These are phyloP conservation scores for Pezizomycotina sp. DNA, from an alignment of 2,329 filamentous ascomycete genomes.

Conservation along the genomic window DNA sequence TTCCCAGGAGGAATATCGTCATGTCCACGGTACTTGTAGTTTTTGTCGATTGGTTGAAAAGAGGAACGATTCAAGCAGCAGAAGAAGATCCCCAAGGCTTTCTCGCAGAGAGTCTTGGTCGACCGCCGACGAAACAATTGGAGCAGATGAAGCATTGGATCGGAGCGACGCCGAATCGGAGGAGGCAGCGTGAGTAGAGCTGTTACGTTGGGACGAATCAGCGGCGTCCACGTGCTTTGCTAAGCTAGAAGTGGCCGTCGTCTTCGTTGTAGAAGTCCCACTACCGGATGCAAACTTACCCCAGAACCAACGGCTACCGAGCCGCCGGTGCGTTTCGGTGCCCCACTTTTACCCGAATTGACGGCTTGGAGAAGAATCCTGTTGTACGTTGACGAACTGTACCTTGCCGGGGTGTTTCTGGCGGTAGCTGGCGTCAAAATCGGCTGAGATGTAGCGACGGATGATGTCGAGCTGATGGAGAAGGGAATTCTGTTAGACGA, in stretches of 20 bases:
- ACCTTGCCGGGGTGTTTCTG: conserved; percentile 14
- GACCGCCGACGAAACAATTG: no score
- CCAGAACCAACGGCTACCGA: conserved; percentile 18
- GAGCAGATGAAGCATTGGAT: no score
- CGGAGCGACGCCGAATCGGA: no score
- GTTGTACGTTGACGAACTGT: conserved; percentile 16
- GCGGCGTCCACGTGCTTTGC: conserved; percentile 15
- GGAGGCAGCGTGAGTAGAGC: no score
- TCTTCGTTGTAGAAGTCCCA: conserved; percentile 6
- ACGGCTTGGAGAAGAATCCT: conserved; percentile 14
- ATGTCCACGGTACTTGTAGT: no score
- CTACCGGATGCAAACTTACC: conserved; percentile 9
- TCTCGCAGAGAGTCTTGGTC: no score
- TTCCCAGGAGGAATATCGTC: no score
- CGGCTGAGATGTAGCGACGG: conserved; percentile 10
- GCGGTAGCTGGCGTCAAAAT: conserved; percentile 17
- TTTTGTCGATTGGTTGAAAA: no score
- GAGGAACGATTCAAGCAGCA: no score
- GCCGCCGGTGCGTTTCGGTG: conserved; percentile 13
- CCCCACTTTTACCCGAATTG: conserved; percentile 3
- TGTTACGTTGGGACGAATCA: no score
- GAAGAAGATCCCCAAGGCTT: no score
- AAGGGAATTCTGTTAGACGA: no score
- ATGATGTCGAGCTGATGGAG: conserved; percentile 10
- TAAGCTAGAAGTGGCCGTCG: conserved; percentile 13